These are phyloP conservation scores for Sisymbrium irio DNA, from an alignment of 345 rosid genomes.

Conservation along the genomic window DNA sequence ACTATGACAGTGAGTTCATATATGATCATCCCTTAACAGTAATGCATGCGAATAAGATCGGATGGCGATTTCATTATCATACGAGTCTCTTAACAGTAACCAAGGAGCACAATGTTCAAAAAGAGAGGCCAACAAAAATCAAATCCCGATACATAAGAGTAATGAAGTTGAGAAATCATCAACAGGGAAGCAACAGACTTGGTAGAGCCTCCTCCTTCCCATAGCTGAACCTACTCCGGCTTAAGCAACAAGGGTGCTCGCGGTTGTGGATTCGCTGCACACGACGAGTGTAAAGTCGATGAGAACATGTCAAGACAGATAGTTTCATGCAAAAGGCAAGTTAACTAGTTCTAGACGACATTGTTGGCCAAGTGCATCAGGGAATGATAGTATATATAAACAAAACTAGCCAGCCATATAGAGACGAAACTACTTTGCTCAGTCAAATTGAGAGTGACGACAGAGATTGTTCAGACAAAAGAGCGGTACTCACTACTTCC, in stretches of 20 bases:
- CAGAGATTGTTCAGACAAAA: background rate
- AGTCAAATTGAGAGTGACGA: background rate
- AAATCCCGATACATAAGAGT: slow-evolving; percentile 10
- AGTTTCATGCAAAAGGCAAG: background rate
- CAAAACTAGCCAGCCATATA: background rate
- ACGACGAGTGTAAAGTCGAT: background rate
- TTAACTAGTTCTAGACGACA: background rate
- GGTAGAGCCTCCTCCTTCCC: background rate
- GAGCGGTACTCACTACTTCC: slow-evolving; percentile 54
- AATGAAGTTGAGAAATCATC: background rate
- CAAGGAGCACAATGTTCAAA: background rate
- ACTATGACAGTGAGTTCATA: too few relatives aligned
- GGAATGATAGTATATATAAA: background rate
- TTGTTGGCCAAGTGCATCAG: background rate
- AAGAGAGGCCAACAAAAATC: background rate
- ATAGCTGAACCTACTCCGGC: background rate
- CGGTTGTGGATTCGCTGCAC: slow-evolving; percentile 68
- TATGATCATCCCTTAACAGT: too few relatives aligned
- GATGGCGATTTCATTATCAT: background rate
- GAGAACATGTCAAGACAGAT: background rate
- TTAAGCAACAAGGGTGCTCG: slow-evolving; percentile 67
- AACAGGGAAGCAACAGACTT: slow-evolving; percentile 8
- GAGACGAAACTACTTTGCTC: background rate
- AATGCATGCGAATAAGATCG: background rate
- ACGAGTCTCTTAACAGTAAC: background rate